These are phyloP conservation scores for Puccinia hordei DNA, from an alignment of 1,284 basidiomycete genomes.

Conservation along the genomic window DNA sequence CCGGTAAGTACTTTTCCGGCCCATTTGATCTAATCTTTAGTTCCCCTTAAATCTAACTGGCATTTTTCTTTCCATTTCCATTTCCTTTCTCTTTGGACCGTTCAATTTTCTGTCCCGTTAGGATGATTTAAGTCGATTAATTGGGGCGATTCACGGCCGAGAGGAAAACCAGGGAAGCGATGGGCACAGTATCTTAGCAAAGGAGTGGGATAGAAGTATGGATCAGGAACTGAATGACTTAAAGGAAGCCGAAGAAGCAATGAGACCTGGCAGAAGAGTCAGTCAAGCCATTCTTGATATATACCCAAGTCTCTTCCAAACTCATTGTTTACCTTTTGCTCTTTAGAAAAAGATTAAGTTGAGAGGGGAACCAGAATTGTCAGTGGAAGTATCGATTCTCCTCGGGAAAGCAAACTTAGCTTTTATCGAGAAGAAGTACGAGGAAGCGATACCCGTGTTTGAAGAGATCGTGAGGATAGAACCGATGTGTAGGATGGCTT, in stretches of 20 bases:
- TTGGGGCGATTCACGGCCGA: conserved; percentile 35
- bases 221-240: conserved; percentile 66
- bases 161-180: conserved; percentile 1
- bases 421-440: conserved; percentile 73
- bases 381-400: conserved; percentile 76
- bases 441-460: conserved; percentile 75
- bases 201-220: conserved; percentile 68
- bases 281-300: conserved; percentile 62
- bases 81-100: background rate
- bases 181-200: conserved; percentile 63
- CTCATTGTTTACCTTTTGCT: conserved; percentile 41
- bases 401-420: conserved; percentile 85
- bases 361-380: conserved; percentile 66
- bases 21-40: background rate
- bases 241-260: conserved; percentile 63
- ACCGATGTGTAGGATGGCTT: conserved; percentile 77
- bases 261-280: conserved; percentile 70
- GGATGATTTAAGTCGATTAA: conserved; percentile 39
- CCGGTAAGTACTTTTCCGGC: conserved; percentile 9
- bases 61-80: background rate
- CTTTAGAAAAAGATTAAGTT: conserved; percentile 61
- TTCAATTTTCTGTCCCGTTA: background rate
- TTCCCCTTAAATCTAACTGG: background rate
- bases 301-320: conserved; percentile 60
- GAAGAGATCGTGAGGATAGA: conserved; percentile 92